Percentiles rank a stretch among this genome's conserved stretches.
Conservation (phyloP, 257 asterid species). For the Nyctanthes arbortristis region DNA sequence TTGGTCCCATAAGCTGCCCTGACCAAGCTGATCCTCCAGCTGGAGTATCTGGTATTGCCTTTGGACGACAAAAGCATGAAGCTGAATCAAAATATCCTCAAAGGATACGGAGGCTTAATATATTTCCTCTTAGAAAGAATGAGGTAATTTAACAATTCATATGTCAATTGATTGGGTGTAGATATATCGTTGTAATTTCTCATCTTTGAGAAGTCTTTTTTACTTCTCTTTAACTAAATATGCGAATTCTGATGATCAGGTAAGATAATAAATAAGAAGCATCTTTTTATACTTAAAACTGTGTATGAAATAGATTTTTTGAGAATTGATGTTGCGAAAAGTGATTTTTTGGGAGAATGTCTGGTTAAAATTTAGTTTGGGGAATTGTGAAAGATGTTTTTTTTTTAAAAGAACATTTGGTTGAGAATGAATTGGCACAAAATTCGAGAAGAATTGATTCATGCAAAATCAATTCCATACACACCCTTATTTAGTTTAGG, state of each 20-base stretch:
- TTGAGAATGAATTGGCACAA: too few relatives aligned
- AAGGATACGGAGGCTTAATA: conserved; percentile 85
- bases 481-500: too few relatives aligned
- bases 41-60: conserved; percentile 53
- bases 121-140: conserved; percentile 84
- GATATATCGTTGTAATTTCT: conserved; percentile 4
- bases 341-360: too few relatives aligned
- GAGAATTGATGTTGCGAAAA: too few relatives aligned
- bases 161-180: background rate
- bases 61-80: conserved; percentile 86
- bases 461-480: too few relatives aligned
- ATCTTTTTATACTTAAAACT: background rate
- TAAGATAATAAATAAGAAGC: background rate
- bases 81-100: conserved; percentile 88
- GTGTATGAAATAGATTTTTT: too few relatives aligned
- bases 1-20: conserved; percentile 82
- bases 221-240: background rate
- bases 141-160: conserved; percentile 58
- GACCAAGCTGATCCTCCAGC: conserved; percentile 75
- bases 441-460: too few relatives aligned
- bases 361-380: too few relatives aligned
- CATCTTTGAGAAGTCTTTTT: background rate
- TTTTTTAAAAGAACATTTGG: too few relatives aligned
- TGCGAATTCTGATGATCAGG: background rate
- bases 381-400: too few relatives aligned